phyloP scores from a whole-genome alignment of 2,329 filamentous ascomycete genomes.

The Microsporum canis region DNA sequence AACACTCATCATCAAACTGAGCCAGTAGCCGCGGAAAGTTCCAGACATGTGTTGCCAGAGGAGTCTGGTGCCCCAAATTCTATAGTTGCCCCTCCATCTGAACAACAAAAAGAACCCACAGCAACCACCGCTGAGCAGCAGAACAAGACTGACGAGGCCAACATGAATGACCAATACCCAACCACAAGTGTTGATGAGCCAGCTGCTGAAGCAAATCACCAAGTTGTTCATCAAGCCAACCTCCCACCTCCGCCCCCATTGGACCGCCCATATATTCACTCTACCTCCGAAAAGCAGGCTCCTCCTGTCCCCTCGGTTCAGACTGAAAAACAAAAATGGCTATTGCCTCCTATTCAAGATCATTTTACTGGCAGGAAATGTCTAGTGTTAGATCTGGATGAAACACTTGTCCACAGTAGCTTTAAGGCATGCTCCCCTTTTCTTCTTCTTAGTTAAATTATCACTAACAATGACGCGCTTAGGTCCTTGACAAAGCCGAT shows the following conservation, averaged over 20 bases:
- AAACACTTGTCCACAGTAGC: conserved; percentile 94
- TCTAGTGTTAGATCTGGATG: conserved; percentile 86
- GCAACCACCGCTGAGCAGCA: conserved; percentile 15
- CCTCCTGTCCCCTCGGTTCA: conserved; percentile 33
- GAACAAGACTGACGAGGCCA: conserved; percentile 42
- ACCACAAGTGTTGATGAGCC: conserved; percentile 42
- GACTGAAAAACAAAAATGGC: conserved; percentile 49
- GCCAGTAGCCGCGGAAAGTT: background rate
- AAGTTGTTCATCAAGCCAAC: conserved; percentile 36
- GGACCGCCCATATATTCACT: conserved; percentile 31
- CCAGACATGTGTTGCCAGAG: background rate
- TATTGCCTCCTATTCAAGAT: conserved; percentile 71
- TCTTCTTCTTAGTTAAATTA: conserved; percentile 2
- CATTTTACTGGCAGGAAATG: conserved; percentile 84
- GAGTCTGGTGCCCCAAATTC: background rate
- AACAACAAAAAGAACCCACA: background rate
- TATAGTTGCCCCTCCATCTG: background rate
- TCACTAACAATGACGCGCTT: conserved; percentile 14
- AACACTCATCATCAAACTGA: background rate
- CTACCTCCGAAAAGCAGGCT: conserved; percentile 27
- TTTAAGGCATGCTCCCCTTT: conserved; percentile 62
- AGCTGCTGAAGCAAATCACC: conserved; percentile 30
- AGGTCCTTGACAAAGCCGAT: conserved; percentile 96
- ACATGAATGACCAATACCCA: conserved; percentile 51
- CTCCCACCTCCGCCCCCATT: conserved; percentile 45